Evolutionary conservation across 176 grass and related monocot genomes (phyloP).

Genomic region (Carex parvula): DNA sequence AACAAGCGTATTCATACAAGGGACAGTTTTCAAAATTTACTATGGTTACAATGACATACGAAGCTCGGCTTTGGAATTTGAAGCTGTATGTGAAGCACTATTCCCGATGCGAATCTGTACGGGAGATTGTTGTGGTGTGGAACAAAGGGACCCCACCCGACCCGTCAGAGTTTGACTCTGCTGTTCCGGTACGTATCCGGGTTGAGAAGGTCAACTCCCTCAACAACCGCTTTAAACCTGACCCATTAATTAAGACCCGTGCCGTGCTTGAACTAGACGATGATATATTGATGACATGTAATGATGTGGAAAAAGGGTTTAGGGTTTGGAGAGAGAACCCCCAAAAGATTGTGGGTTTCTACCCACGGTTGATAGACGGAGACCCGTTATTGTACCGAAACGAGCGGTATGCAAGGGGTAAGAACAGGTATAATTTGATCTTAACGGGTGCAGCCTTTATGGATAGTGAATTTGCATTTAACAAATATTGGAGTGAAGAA

Average conservation of each 20-base stretch:
- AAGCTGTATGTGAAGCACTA: conserved; percentile 93
- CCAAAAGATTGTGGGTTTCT: conserved; percentile 79
- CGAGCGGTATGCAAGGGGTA: conserved; percentile 83
- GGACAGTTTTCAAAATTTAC: conserved; percentile 90
- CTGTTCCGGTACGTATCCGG: conserved; percentile 82
- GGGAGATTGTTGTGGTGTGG: conserved; percentile 95
- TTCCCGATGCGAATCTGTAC: conserved; percentile 85
- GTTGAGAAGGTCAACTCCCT: conserved; percentile 85
- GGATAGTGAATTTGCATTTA: conserved; percentile 83
- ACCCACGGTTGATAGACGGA: conserved; percentile 82
- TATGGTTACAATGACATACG: conserved; percentile 94
- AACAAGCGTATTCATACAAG: conserved; percentile 66
- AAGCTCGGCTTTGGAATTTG: conserved; percentile 93
- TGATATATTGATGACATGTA: conserved; percentile 99
- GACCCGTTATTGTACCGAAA: conserved; percentile 69
- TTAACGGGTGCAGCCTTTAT: conserved; percentile 94
- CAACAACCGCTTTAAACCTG: conserved; percentile 83
- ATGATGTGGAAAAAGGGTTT: conserved; percentile 93
- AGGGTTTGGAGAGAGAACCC: conserved; percentile 94
- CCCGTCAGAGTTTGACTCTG: conserved; percentile 59
- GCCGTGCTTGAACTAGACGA: conserved; percentile 93
- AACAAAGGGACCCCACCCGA: conserved; percentile 87
- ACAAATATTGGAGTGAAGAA: conserved; percentile 76
- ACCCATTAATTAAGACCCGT: conserved; percentile 83
- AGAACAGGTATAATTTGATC: conserved; percentile 86